Evolutionary conservation across 371 early-diverging fungal species (phyloP).

Genomic region (Rhizopus arrhizus): DNA sequence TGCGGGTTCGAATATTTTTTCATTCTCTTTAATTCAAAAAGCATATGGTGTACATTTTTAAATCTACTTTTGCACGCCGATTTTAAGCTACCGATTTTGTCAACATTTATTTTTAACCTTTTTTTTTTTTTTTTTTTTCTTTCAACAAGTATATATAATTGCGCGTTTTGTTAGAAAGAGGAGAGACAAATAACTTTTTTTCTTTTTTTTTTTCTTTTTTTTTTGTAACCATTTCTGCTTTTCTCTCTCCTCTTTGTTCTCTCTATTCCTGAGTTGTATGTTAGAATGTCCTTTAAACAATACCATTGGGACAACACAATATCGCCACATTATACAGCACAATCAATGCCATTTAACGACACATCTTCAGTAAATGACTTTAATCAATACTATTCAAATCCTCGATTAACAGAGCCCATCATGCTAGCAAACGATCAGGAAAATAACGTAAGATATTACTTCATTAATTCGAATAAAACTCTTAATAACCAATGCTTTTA

Average conservation of each 20-base stretch:
- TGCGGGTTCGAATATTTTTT: slow-evolving; percentile 1
- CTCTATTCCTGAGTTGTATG: slow-evolving; percentile 13
- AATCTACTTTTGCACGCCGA: slow-evolving; percentile 27
- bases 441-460: slow-evolving; percentile 22
- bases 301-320: slow-evolving; percentile 2
- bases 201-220: background rate
- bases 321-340: slow-evolving; percentile 2
- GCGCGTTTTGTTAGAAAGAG: background rate
- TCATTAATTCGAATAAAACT: background rate
- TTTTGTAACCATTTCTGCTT: background rate
- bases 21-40: slow-evolving; percentile 7
- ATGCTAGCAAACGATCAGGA: slow-evolving; percentile 28
- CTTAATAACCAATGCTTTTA: background rate
- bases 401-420: slow-evolving; percentile 26
- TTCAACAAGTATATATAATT: slow-evolving; percentile 22
- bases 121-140: slow-evolving; percentile 12
- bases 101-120: slow-evolving; percentile 22
- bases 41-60: slow-evolving; percentile 21
- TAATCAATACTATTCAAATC: slow-evolving; percentile 21
- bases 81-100: slow-evolving; percentile 37
- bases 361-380: slow-evolving; percentile 19
- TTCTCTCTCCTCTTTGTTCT: background rate
- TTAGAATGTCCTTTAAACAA: slow-evolving; percentile 7
- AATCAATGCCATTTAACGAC: slow-evolving; percentile 1
- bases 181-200: background rate